These are phyloP conservation scores for Orbilia javanica DNA, from an alignment of 2,329 filamentous ascomycete species.

Conservation along the genomic window DNA sequence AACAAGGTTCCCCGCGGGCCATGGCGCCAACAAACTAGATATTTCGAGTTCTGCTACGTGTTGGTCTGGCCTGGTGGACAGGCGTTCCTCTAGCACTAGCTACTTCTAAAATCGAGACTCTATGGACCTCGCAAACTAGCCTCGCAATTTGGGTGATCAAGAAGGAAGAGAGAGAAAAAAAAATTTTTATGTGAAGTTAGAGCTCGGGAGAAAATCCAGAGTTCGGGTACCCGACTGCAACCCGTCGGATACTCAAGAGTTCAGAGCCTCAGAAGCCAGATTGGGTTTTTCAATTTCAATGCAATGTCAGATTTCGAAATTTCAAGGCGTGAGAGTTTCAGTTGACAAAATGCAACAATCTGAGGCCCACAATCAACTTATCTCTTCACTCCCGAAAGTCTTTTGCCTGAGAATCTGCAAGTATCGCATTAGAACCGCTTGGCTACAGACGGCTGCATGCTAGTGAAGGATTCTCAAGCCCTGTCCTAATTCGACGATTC, in stretches of 20 bases:
- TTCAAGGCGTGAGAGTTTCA: conserved; percentile 2
- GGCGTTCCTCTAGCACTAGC: neutral
- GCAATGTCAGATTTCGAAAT: neutral
- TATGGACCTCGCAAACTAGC: neutral
- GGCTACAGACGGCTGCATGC: conserved; percentile 19
- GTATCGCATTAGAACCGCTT: conserved; percentile 10
- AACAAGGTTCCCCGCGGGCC: conserved; percentile 11
- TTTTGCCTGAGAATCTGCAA: conserved; percentile 8
- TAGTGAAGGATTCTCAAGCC: conserved; percentile 7
- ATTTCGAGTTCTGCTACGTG: conserved; percentile 11
- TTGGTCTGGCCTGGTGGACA: neutral
- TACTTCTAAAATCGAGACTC: neutral
- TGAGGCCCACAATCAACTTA: neutral
- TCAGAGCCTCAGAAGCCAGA: conserved; percentile 13
- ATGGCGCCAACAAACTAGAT: conserved; percentile 4
- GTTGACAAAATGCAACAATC: conserved; percentile 13
- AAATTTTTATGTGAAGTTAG: neutral
- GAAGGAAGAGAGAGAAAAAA: too few species aligned
- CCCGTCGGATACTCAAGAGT: neutral
- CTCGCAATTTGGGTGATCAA: neutral
- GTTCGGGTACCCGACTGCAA: conserved; percentile 2
- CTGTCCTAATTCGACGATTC: conserved; percentile 12
- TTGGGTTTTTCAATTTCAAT: conserved; percentile 3
- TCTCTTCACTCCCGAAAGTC: conserved; percentile 5
- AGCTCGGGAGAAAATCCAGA: neutral